Evolutionary conservation across 345 rosid species (phyloP), one percentile per base, ranked within the genome.

Genomic region (Eucalyptus tenuipes): DNA sequence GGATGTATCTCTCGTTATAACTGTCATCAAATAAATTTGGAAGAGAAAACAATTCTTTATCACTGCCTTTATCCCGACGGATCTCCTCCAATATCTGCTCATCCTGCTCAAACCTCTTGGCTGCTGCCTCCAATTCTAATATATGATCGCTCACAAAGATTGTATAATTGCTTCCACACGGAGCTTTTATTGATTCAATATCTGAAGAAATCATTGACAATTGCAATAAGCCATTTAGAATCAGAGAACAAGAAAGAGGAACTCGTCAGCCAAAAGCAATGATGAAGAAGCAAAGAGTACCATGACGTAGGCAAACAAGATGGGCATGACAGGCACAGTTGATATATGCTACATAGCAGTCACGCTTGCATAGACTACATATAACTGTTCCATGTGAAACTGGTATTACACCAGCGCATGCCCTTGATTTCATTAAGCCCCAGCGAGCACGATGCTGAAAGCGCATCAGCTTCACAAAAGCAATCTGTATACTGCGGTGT

Each of bases 351-450:
- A 97, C 90, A 90, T 97, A 97, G 91, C 99, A 97, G 90, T 96
- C 99, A 53, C 97, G 94, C 93, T 97, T 97, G 93, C 99, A 97
- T 84, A 97, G 48, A 92, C 95, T 95, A 94, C 99, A 97, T 50
- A 97, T 91, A 66, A 94, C 90, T 52, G 99, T 97, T 89, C 97
- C 95, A 84, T 92, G 90, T 29, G 91, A 88, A 89, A 94, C 96
- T 16, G 93, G 92, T 71, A 89, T 90, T 86, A 95, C 90, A 31
- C 92, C 94, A 44, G 94, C 75, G 91, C 96, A 94, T 90, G 91
- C 92, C 90, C 95, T 89, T 81, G 98, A 94, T 93, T 94, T 95
- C 96, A 93, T 89, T 55, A 95, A 87, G 89, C 90, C 92, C 98
- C 99, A 97, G 86, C 96, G 97, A 87, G 96, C 98, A 80, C 89